phyloP scores from a whole-genome alignment of 2,329 filamentous ascomycete genomes.

The Exophiala sideris region DNA sequence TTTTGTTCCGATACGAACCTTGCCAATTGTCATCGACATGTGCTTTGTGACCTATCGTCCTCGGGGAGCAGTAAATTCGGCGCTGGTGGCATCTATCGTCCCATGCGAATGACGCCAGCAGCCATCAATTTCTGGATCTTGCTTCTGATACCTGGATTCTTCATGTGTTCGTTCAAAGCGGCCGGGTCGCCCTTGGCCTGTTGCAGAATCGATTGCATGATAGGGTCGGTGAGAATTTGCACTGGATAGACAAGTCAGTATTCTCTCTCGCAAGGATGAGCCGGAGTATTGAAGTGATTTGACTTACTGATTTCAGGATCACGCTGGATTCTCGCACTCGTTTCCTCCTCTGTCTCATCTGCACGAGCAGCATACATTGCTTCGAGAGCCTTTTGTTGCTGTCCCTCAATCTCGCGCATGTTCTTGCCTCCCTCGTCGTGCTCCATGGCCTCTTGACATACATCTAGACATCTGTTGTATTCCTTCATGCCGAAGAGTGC shows the following conservation, averaged over 20 bases:
- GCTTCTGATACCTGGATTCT: slow-evolving; percentile 75
- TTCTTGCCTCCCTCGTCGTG: slow-evolving; percentile 80
- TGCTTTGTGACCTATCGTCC: no score
- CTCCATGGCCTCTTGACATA: slow-evolving; percentile 73
- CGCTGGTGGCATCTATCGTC: slow-evolving; percentile 40
- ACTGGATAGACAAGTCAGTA: slow-evolving; percentile 13
- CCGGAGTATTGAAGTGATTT: no score
- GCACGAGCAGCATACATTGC: slow-evolving; percentile 88
- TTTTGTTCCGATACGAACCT: no score
- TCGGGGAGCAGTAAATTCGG: no score
- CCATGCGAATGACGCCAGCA: slow-evolving; percentile 83
- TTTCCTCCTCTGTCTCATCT: slow-evolving; percentile 95
- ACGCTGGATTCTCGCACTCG: slow-evolving; percentile 80
- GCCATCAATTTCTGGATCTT: slow-evolving; percentile 96
- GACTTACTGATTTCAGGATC: slow-evolving; percentile 77
- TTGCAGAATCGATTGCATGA: slow-evolving; percentile 97
- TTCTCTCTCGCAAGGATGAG: not conserved
- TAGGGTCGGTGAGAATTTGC: slow-evolving; percentile 73
- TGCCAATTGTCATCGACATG: no score
- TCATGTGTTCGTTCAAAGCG: slow-evolving; percentile 95
- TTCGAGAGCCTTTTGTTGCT: slow-evolving; percentile 86
- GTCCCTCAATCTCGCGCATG: slow-evolving; percentile 84
- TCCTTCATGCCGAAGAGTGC: slow-evolving; percentile 97
- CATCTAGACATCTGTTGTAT: slow-evolving; percentile 91
- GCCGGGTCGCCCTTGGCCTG: slow-evolving; percentile 92